Conservation (phyloP, 139 green algal genomes). For the Chlorella sp. region DNA sequence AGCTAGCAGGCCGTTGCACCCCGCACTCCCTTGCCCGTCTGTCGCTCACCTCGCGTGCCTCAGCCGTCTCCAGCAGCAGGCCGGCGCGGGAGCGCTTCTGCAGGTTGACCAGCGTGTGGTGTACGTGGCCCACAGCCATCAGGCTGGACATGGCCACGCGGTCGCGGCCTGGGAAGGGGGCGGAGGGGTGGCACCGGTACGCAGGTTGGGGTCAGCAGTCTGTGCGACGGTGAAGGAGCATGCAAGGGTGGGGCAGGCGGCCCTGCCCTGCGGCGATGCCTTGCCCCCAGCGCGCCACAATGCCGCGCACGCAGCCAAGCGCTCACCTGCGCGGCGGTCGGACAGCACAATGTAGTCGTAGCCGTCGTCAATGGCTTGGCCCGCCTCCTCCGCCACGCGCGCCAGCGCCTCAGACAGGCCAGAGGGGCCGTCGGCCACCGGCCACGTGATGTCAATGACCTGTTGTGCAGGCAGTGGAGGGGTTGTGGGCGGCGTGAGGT, state of each 20-base stretch:
- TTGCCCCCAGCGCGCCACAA: no score
- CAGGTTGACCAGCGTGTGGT: slow-evolving; percentile 86
- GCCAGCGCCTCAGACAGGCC: slow-evolving; percentile 81
- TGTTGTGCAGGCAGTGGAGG: background rate
- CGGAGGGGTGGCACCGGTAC: no score
- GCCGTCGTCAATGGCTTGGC: slow-evolving; percentile 81
- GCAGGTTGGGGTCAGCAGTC: background rate
- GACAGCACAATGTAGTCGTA: slow-evolving; percentile 80
- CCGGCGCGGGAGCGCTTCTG: slow-evolving; percentile 76
- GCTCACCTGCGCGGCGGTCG: slow-evolving; percentile 13
- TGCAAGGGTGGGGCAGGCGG: no score
- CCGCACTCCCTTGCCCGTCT: background rate
- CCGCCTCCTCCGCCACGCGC: slow-evolving; percentile 79
- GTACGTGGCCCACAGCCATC: slow-evolving; percentile 88
- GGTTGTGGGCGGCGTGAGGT: no score
- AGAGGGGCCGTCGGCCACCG: slow-evolving; percentile 67
- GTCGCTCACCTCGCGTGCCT: slow-evolving; percentile 62
- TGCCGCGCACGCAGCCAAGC: no score
- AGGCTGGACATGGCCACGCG: slow-evolving; percentile 86
- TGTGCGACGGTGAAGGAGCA: no score
- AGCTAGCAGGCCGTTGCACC: no score
- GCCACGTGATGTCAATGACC: slow-evolving; percentile 91
- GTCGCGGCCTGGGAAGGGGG: slow-evolving; percentile 39
- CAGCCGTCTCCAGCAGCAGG: slow-evolving; percentile 86
- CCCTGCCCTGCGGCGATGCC: no score